These are phyloP conservation scores for Entomortierella lignicola DNA, from an alignment of 192 early-diverging fungal genomes.

Conservation along the genomic window DNA sequence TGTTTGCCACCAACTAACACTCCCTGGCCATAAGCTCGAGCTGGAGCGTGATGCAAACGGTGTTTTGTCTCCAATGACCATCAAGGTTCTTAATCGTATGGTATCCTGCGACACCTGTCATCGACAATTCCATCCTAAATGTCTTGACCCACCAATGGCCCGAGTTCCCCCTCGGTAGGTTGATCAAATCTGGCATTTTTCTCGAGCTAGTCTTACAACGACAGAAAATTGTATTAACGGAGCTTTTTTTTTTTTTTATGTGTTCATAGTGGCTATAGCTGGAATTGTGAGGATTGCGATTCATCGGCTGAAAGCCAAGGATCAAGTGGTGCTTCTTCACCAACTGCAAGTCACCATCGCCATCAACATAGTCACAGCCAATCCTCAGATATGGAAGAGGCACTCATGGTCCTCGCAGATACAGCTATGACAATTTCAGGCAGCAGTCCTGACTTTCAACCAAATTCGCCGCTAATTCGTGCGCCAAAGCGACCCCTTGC, in stretches of 20 bases:
- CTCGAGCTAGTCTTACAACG: not conserved
- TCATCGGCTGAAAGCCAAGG: slow-evolving; percentile 41
- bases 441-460: not conserved
- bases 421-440: slow-evolving; percentile 44
- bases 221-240: not conserved
- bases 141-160: slow-evolving; percentile 48
- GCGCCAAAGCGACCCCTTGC: slow-evolving; percentile 11
- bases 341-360: not conserved
- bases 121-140: slow-evolving; percentile 49
- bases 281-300: slow-evolving; percentile 54
- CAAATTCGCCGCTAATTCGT: not conserved
- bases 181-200: not conserved
- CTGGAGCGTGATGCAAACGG: slow-evolving; percentile 37
- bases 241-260: not conserved
- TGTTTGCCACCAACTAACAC: slow-evolving; percentile 44
- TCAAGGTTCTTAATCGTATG: slow-evolving; percentile 50
- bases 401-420: slow-evolving; percentile 49
- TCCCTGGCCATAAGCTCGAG: slow-evolving; percentile 43
- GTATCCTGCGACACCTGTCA: slow-evolving; percentile 46
- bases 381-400: slow-evolving; percentile 46
- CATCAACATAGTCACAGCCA: slow-evolving; percentile 29
- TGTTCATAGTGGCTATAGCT: slow-evolving; percentile 44
- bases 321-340: slow-evolving; percentile 23
- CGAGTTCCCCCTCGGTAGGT: slow-evolving; percentile 51
- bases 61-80: slow-evolving; percentile 32